phyloP scores from a whole-genome alignment of 306 rosid genomes.

The Cucurbita argyrosperma region DNA sequence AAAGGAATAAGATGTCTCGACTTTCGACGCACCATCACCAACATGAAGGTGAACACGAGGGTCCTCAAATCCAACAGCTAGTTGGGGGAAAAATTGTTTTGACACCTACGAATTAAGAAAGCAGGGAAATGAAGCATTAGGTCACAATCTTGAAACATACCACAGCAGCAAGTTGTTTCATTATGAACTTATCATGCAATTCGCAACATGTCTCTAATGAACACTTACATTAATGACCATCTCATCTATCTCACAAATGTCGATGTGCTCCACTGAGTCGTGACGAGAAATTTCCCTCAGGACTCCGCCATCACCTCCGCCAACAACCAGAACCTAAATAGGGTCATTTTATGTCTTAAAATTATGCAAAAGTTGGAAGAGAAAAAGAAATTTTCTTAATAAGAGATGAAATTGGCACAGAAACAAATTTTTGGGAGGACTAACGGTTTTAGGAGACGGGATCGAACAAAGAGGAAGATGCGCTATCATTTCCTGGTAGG shows the following conservation, averaged over 20 bases:
- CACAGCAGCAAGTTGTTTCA: not conserved
- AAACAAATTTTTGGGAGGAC: not conserved
- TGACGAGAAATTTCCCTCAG: conserved; percentile 86
- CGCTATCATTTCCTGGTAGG: conserved; percentile 97
- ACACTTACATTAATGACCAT: conserved; percentile 90
- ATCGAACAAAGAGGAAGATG: conserved; percentile 97
- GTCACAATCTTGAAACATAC: not conserved
- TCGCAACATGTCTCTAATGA: not conserved
- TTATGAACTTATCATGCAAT: not conserved
- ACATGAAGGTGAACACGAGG: conserved; percentile 86
- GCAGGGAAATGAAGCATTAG: conserved; percentile 8
- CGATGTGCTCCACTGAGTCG: conserved; percentile 71
- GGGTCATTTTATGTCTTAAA: conserved; percentile 1
- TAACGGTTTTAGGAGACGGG: conserved; percentile 66
- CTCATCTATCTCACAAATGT: conserved; percentile 94
- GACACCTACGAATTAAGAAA: conserved; percentile 47
- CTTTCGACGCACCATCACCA: conserved; percentile 53
- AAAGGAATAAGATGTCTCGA: not conserved
- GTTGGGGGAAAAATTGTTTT: conserved; percentile 56
- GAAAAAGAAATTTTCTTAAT: not conserved
- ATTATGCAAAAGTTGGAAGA: not conserved
- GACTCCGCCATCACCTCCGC: conserved; percentile 99
- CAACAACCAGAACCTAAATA: conserved; percentile 78
- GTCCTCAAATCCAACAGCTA: conserved; percentile 88
- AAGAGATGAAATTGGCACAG: not conserved